These are phyloP conservation scores for Stagonosporopsis chrysanthemi DNA, from an alignment of 2,329 filamentous ascomycete genomes.

Conservation along the genomic window DNA sequence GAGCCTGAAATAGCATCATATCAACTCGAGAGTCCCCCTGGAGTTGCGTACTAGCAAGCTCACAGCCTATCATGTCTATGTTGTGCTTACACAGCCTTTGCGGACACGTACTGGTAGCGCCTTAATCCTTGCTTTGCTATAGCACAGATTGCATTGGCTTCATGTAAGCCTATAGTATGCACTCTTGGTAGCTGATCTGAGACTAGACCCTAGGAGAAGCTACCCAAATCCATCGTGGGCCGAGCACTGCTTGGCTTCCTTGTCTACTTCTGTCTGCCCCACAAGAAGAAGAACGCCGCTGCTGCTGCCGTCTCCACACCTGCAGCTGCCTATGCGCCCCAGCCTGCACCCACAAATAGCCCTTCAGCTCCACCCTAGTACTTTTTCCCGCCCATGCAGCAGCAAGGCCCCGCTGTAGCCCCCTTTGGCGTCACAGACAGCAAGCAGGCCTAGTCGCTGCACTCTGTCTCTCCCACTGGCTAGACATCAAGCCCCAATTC, in stretches of 20 bases:
- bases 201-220: no score
- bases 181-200: no score
- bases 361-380: conserved; percentile 25
- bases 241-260: conserved; percentile 29
- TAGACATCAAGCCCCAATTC: conserved; percentile 13
- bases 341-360: conserved; percentile 2
- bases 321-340: conserved; percentile 13
- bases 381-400: conserved; percentile 29
- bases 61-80: no score
- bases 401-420: conserved; percentile 19
- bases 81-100: no score
- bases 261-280: conserved; percentile 28
- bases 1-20: no score
- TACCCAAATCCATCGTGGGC: conserved; percentile 32
- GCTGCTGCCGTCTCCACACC: conserved; percentile 13
- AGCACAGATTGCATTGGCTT: no score
- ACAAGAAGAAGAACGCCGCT: conserved; percentile 27
- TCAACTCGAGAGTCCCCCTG: no score
- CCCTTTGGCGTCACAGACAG: conserved; percentile 28
- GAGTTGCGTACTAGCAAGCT: no score
- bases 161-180: no score
- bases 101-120: no score
- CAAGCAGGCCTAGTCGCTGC: conserved; percentile 25
- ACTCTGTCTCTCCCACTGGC: conserved; percentile 23
- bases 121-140: no score